These are phyloP conservation scores for Pichia sp. DNA, from an alignment of 1,139 yeast species.

Conservation along the genomic window DNA sequence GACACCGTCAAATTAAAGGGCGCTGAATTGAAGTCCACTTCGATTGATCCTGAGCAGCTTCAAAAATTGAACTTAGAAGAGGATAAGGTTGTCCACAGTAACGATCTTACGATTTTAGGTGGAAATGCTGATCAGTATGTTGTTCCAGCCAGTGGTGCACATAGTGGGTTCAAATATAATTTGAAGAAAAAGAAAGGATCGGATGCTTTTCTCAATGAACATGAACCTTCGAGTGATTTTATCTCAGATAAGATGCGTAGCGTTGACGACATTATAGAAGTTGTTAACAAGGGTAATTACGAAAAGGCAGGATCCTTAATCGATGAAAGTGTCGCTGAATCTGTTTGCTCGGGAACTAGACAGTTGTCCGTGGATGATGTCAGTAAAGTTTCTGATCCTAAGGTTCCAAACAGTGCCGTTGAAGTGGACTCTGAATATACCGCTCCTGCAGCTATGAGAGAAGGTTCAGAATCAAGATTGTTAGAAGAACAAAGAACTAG, in stretches of 20 bases:
- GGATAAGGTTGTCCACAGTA: slow-evolving; percentile 2
- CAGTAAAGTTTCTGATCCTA: slow-evolving; percentile 13
- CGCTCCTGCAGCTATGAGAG: slow-evolving; percentile 32
- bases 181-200: slow-evolving; percentile 6
- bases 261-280: slow-evolving; percentile 22
- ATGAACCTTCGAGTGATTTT: slow-evolving; percentile 9
- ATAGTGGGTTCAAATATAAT: slow-evolving; percentile 9
- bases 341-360: slow-evolving; percentile 13
- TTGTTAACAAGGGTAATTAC: slow-evolving; percentile 19
- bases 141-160: slow-evolving; percentile 26
- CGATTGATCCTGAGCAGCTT: slow-evolving; percentile 1
- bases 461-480: slow-evolving; percentile 37
- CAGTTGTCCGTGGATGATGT: slow-evolving; percentile 3
- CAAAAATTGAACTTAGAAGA: slow-evolving; percentile 4
- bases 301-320: slow-evolving; percentile 14
- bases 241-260: slow-evolving; percentile 20
- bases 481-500: slow-evolving; percentile 25
- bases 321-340: slow-evolving; percentile 16
- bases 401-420: slow-evolving; percentile 24
- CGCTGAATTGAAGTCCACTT: background rate
- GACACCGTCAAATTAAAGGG: slow-evolving; percentile 4
- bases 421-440: slow-evolving; percentile 27
- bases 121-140: slow-evolving; percentile 24
- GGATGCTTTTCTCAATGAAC: background rate
- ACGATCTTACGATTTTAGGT: slow-evolving; percentile 17